Evolutionary conservation across 192 early-diverging fungal species (phyloP), one percentile per base, ranked within the genome.

Genomic region (Globomyces pollinis-pini): DNA sequence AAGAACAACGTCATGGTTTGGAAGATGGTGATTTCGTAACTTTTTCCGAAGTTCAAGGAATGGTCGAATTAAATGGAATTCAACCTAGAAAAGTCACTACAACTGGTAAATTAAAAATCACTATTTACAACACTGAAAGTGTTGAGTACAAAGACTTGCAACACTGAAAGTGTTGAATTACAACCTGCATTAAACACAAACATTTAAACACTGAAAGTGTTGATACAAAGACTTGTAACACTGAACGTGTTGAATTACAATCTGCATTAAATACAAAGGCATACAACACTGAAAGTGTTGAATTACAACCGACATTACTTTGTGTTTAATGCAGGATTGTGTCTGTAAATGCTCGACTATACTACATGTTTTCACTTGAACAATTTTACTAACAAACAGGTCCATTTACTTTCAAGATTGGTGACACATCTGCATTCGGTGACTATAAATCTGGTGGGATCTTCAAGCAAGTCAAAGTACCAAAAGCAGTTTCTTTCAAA

Each of bases 371-470:
- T 15, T 39, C 38, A n/a, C n/a, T n/a, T n/a, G n/a, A n/a, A n/a
- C 20, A n/a, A 39, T 50, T 16, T 50, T 50, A 39, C 15, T 39
- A 52, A 56, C n/a, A n/a, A n/a, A n/a, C n/a, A n/a, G 77, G 91
- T 42, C 96, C 96, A 28, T 97, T 96, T 68, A 94, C 94, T 8
- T 99, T 96, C 71, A 89, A 82, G 52, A 97, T 99, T 62, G 96
- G 94, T 15, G 90, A 97, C 62, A 92, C 91, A 6, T 78, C 71
- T 16, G 64, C 57, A 11, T 79, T 94, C 49, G 83, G 87, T 28
- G 68, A 70, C 7, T 97, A 96, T 73, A 71, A 65, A 28, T 70
- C 81, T 34, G 91, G 94, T 0, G 96, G 96, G 29, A 71, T 92
- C 47, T 99, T 94, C 80, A 88, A 86, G 41, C 94, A 99, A 80